Conservation (phyloP, 495 filamentous ascomycete species). For the Penicillium paxilli region DNA sequence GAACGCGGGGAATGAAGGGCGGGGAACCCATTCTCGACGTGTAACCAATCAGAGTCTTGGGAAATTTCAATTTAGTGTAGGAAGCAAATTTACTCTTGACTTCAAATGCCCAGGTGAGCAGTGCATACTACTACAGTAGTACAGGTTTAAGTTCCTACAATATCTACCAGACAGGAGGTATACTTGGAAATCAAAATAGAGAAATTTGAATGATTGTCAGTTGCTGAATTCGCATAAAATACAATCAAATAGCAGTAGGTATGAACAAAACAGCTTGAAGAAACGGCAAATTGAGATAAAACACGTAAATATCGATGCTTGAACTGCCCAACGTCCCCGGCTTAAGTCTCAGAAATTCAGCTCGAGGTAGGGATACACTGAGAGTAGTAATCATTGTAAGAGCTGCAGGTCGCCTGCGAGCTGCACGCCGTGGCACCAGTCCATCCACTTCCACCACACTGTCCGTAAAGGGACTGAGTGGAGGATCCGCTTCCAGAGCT, state of each 20-base stretch:
- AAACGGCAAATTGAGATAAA: too few species aligned
- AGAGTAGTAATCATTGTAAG: conserved; percentile 48
- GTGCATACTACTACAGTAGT: too few species aligned
- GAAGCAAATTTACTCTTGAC: too few species aligned
- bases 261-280: too few species aligned
- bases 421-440: conserved; percentile 46
- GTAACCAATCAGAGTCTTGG: background rate
- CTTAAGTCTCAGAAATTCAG: background rate
- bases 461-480: conserved; percentile 36
- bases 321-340: background rate
- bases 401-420: conserved; percentile 41
- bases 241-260: too few species aligned
- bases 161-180: too few species aligned
- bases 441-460: conserved; percentile 53
- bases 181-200: too few species aligned
- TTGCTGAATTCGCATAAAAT: too few species aligned
- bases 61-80: too few species aligned
- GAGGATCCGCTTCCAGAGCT: conserved; percentile 10
- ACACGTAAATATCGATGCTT: background rate
- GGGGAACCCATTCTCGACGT: background rate
- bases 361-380: conserved; percentile 41
- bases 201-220: too few species aligned
- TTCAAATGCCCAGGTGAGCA: too few species aligned
- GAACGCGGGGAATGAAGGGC: background rate
- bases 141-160: too few species aligned